Conservation (phyloP, 2,329 filamentous ascomycete species). For the Aspergillus fischeri region DNA sequence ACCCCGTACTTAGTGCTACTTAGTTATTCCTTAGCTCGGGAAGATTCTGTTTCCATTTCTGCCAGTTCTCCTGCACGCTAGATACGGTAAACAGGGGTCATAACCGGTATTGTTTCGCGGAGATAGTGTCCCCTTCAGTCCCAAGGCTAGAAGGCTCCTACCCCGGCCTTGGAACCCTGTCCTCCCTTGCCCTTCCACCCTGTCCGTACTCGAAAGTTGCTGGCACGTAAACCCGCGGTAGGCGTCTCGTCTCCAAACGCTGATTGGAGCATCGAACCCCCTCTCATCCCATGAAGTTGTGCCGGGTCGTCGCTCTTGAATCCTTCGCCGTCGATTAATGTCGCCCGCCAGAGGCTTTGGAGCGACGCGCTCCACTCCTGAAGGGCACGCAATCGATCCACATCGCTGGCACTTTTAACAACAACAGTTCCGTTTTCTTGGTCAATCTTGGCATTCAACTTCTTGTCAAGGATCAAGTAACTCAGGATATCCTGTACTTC, state of each 20-base stretch:
- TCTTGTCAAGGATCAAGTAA: constrained; percentile 86
- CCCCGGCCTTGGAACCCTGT: background rate
- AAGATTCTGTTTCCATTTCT: background rate
- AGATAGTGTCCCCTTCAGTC: background rate
- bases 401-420: constrained; percentile 70
- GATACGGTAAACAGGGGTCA: background rate
- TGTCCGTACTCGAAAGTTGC: constrained; percentile 21
- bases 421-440: constrained; percentile 80
- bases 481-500: constrained; percentile 96
- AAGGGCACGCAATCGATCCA: constrained; percentile 65
- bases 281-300: constrained; percentile 22
- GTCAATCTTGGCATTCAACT: constrained; percentile 83
- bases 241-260: constrained; percentile 29
- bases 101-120: background rate
- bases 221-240: constrained; percentile 19
- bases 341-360: constrained; percentile 61
- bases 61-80: background rate
- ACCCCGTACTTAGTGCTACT: background rate
- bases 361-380: constrained; percentile 69
- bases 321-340: constrained; percentile 76
- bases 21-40: background rate
- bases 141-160: background rate
- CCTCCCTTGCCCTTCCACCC: constrained; percentile 23
- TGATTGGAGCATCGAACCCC: constrained; percentile 25
- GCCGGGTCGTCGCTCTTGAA: constrained; percentile 44